These are phyloP conservation scores for Bacidia rubella DNA, from an alignment of 495 filamentous ascomycete genomes.

Conservation along the genomic window DNA sequence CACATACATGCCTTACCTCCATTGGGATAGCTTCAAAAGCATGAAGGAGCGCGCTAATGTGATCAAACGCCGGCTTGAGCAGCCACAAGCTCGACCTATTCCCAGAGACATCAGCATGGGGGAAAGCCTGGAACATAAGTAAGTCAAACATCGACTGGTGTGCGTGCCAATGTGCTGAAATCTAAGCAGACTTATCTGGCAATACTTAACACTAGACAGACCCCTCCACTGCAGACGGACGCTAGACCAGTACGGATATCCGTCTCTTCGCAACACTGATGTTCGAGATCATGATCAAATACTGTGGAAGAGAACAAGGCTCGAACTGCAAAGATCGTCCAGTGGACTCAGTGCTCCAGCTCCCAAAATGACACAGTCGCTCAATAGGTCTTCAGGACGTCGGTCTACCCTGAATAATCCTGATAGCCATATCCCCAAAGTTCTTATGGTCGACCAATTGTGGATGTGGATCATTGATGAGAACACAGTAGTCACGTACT, in stretches of 20 bases:
- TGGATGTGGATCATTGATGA: constrained; percentile 53
- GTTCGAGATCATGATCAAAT: constrained; percentile 57
- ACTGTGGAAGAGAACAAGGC: constrained; percentile 51
- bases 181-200: constrained; percentile 39
- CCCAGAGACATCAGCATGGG: constrained; percentile 36
- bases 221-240: constrained; percentile 52
- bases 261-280: constrained; percentile 45
- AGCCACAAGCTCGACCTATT: constrained; percentile 45
- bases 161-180: not conserved
- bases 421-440: constrained; percentile 23
- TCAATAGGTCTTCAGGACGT: not conserved
- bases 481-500: constrained; percentile 17
- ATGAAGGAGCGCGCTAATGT: constrained; percentile 46
- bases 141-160: too few relatives aligned
- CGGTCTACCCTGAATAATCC: not conserved
- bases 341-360: not conserved
- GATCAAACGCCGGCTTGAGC: constrained; percentile 38
- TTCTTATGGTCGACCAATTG: constrained; percentile 58
- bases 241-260: constrained; percentile 54
- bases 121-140: constrained; percentile 41
- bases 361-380: constrained; percentile 8
- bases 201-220: constrained; percentile 48
- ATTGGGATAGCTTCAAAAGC: constrained; percentile 53
- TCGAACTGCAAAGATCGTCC: not conserved
- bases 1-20: constrained; percentile 41